Evolutionary conservation across 495 filamentous ascomycete species (phyloP), one percentile per base, ranked within the genome.

Genomic region (Daldinia caldariorum): DNA sequence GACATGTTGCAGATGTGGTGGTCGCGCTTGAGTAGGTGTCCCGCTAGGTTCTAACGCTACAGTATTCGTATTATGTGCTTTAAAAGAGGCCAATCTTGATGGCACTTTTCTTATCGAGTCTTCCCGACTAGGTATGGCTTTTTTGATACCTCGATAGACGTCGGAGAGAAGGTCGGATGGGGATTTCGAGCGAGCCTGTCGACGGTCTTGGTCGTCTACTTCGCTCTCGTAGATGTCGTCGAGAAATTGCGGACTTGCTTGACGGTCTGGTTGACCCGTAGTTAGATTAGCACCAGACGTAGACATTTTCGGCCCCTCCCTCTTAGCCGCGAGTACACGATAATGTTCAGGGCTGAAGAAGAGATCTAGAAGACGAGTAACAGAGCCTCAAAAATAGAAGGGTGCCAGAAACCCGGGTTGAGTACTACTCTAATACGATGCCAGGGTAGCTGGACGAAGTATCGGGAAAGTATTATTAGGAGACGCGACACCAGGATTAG

Each of bases 121-220:
- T 39, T 82, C 80, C 20, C 80, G 76, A 18, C 76, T 76, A 3
- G 80, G 80, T 7, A 79, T 79, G 29, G 84, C 78, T 72, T 80
- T 87, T 69, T 77, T 84, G 41, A 86, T 78, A 50, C 82, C 81
- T 41, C 81, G 80, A 66, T 84, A 83, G 62, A 84, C 84, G 59
- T 83, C 83, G 16, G 79, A 79, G 12, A 85, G 60, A 61, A 87
- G 67, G 5, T 83, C 82, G 70, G 77, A 79, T 45, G 77, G 75
- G 12, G 78, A 79, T 69, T 72, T 79, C 4, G 72, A 74, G 31
- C 74, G 66, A 10, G 75, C 72, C 5, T 73, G 69, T 56, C 72
- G 76, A 45, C 74, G 74, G 12, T 73, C 61, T 51, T 67, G 75
- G 13, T 82, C 82, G 43, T 84, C 82, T 41, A 70, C 16, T 37